Conservation (phyloP, 192 early-diverging fungal species). For the Backusella morwellensis region DNA sequence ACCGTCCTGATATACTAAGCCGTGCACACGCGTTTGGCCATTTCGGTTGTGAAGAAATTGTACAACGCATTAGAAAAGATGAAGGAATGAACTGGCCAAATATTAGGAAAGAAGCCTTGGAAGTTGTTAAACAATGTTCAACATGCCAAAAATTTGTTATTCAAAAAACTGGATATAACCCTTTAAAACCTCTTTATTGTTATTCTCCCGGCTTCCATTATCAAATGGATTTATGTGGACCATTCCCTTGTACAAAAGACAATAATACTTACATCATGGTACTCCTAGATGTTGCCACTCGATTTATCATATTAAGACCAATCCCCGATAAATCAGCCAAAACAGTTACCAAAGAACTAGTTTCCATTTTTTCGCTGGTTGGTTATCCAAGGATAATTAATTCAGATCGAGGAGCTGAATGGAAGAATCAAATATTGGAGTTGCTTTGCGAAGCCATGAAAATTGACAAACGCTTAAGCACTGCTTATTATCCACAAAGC, state of each 20-base stretch:
- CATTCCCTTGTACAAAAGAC: neutral
- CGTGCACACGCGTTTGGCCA: neutral
- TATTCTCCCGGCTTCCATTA: no score
- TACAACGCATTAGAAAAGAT: neutral
- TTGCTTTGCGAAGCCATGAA: neutral
- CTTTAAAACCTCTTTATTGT: no score
- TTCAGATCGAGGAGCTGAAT: neutral
- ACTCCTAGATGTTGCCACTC: neutral
- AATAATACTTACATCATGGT: neutral
- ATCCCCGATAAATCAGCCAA: neutral
- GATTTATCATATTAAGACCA: neutral
- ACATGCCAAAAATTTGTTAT: neutral
- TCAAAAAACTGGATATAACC: no score
- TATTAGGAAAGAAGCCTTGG: neutral
- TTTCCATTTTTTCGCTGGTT: neutral
- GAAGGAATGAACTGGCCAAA: neutral
- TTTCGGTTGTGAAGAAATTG: neutral
- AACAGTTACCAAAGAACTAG: neutral
- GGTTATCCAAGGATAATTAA: neutral
- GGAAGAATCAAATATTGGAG: neutral
- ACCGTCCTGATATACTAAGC: neutral
- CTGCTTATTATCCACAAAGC: neutral
- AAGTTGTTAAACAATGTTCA: neutral
- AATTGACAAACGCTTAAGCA: neutral
- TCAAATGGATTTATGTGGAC: no score